Percentiles rank a stretch among this genome's conserved stretches.
Evolutionary conservation across 345 rosid genomes (phyloP).

Genomic region (Corymbia maculata): DNA sequence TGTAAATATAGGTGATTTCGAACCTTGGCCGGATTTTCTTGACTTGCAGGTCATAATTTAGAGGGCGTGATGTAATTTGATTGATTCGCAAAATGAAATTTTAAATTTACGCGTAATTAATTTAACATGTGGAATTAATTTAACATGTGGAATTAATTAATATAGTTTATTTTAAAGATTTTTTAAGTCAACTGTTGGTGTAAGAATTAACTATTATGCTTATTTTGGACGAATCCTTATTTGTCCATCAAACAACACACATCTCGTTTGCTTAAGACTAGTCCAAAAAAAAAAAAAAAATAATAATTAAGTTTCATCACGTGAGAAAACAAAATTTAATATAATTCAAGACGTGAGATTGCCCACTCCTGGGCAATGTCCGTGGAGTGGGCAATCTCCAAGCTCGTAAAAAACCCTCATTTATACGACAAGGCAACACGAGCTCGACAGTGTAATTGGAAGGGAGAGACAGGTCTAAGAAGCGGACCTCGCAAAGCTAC

Average conservation of each 20-base stretch:
- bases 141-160: too few relatives aligned
- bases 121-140: too few relatives aligned
- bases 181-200: neutral
- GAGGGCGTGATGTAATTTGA: neutral
- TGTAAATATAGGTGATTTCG: neutral
- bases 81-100: neutral
- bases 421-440: conserved; percentile 8
- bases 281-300: too few relatives aligned
- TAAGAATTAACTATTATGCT: neutral
- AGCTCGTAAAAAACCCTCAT: conserved; percentile 1
- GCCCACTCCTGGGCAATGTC: conserved; percentile 4
- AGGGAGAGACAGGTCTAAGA: conserved; percentile 20
- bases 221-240: too few relatives aligned
- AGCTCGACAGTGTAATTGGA: conserved; percentile 28
- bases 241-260: neutral
- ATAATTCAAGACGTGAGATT: too few relatives aligned
- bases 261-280: neutral
- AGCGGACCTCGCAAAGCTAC: conserved; percentile 15
- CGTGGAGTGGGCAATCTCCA: conserved; percentile 9
- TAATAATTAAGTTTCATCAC: neutral
- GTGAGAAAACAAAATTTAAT: conserved; percentile 2
- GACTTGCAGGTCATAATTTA: neutral
- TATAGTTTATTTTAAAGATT: neutral
- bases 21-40: conserved; percentile 2
- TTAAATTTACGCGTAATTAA: too few relatives aligned